Conservation (phyloP, 441 rosid genomes). For the Pelargonium fulgidum region DNA sequence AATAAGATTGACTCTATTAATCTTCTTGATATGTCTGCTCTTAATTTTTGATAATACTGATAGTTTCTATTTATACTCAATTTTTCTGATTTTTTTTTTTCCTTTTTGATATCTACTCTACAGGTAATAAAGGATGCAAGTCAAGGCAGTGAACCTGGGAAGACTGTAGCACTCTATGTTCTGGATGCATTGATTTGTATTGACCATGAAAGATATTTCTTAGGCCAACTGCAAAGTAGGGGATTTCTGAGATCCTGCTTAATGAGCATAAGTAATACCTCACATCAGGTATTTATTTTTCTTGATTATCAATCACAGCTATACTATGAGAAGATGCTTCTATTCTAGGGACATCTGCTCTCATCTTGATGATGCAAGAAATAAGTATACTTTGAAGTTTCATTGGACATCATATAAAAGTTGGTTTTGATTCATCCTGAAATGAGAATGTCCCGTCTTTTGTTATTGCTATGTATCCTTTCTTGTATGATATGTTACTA, state of each 20-base stretch:
- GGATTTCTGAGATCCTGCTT: conserved; percentile 80
- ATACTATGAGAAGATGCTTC: not conserved
- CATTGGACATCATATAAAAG: not conserved
- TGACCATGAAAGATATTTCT: conserved; percentile 82
- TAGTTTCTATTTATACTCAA: not conserved
- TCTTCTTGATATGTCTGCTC: not conserved
- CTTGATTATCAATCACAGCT: conserved; percentile 2
- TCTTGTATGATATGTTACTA: not conserved
- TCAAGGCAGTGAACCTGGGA: conserved; percentile 93
- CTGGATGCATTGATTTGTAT: conserved; percentile 77
- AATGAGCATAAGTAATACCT: conserved; percentile 59
- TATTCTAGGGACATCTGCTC: not conserved
- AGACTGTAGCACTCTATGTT: conserved; percentile 85
- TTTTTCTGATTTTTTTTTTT: not conserved
- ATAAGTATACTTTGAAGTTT: not conserved
- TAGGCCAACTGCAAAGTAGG: conserved; percentile 92
- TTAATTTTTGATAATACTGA: not conserved
- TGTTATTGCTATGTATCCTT: not conserved
- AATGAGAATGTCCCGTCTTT: not conserved
- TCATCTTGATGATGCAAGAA: not conserved
- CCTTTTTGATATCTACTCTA: conserved; percentile 13
- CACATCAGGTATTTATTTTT: conserved; percentile 49
- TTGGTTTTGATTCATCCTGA: not conserved
- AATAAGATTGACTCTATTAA: not conserved
- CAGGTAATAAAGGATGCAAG: conserved; percentile 85